These are phyloP conservation scores for Elsinoe batatas DNA, from an alignment of 2,329 filamentous ascomycete species.

Conservation along the genomic window DNA sequence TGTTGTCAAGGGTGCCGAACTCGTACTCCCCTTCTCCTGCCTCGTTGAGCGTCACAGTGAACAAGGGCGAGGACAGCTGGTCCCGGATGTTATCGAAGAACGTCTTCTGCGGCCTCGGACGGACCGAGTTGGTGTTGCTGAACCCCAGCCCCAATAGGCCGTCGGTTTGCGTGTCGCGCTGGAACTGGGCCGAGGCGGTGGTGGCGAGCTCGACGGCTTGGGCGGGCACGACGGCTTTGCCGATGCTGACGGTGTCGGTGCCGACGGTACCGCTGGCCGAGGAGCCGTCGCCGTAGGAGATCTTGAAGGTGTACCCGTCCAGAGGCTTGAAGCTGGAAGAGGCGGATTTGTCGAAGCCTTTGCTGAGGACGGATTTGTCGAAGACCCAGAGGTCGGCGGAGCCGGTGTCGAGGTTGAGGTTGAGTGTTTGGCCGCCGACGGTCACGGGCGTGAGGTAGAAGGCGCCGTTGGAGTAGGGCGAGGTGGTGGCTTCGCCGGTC, in stretches of 20 bases:
- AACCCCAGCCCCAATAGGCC: conserved; percentile 64
- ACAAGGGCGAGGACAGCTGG: conserved; percentile 54
- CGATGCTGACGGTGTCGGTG: conserved; percentile 57
- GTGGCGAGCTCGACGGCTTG: conserved; percentile 62
- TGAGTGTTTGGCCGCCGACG: conserved; percentile 59
- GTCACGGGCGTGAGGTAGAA: conserved; percentile 61
- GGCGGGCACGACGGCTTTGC: conserved; percentile 49
- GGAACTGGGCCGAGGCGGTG: conserved; percentile 48
- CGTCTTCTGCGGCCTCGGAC: conserved; percentile 54
- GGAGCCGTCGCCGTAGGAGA: conserved; percentile 61
- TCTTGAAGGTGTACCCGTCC: conserved; percentile 47
- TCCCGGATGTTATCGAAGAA: conserved; percentile 62
- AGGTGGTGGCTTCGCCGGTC: conserved; percentile 52
- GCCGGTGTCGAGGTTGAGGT: conserved; percentile 66
- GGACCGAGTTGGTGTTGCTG: conserved; percentile 53
- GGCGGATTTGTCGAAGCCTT: conserved; percentile 44
- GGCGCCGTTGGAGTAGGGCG: conserved; percentile 54
- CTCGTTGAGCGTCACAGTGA: conserved; percentile 59
- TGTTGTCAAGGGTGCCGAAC: conserved; percentile 59
- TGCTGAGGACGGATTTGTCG: conserved; percentile 37
- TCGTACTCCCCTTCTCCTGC: conserved; percentile 56
- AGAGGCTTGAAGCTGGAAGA: conserved; percentile 43
- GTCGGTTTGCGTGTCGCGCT: conserved; percentile 50
- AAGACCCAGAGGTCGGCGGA: conserved; percentile 68
- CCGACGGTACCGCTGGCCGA: conserved; percentile 55